Base-by-base conservation (phyloP, 2,329 filamentous ascomycete species). In the Domatiomyces catenatus region DNA sequence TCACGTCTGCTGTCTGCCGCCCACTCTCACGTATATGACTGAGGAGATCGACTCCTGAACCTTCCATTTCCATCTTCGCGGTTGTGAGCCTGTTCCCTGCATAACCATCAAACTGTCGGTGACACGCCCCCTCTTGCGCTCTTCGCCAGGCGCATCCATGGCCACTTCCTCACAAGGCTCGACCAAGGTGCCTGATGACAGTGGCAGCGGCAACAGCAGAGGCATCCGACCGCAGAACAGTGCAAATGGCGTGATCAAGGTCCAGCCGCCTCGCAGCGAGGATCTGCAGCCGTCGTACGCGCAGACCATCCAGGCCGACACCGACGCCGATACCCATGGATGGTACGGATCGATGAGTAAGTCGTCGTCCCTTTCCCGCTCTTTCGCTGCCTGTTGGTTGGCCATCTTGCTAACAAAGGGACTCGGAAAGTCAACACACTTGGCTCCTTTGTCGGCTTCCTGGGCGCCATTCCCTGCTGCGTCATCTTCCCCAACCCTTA, bases 401-500 rank as follows among this genome's bases (percentile, higher is more conserved):
- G 15, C 36, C 24, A 45, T 42, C 19, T 26, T 42, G 20, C 53
- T 58, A 47, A 57, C 42, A 44, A 15, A 39, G 3, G 19, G 57
- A 15, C 15, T 15, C 32, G 2, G 15, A 52, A 58, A 80, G 79
- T 93, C 67, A 85, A 90, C 66, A 67, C 71, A 15, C 71, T 96
- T 6, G 92, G 92, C 57, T 66, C 76, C 48, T 72, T 76, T 60
- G 74, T 95, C 50, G 92, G 92, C 59, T 84, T 80, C 45, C 63
- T 85, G 19, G 92, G 92, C 48, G 88, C 92, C 17, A 75, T 96
- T 59, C 92, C 92, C 3, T 94, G 89, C 79, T 94, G 89, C 67
- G 70, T 94, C 64, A 74, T 82, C 69, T 95, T 85, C 72, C 92
- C 92, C 47, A 98, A 98, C 71, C 92, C 90, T 2, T 96, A 89